Conservation (phyloP, 108 stramenopile genomes). For the Fragilaria crotonensis region DNA sequence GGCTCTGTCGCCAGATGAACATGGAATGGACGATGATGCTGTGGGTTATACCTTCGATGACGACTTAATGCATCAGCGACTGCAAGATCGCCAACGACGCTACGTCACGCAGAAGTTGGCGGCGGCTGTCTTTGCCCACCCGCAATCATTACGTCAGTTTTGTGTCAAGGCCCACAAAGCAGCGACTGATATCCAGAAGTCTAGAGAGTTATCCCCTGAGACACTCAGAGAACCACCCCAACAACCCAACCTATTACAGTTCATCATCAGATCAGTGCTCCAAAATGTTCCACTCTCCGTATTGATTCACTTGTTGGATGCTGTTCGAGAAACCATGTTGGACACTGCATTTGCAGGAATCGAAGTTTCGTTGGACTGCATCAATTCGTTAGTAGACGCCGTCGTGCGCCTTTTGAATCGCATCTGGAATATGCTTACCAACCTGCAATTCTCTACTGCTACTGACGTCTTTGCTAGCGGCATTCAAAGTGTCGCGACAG, state of each 20-base stretch:
- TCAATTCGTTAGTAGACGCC: constrained; percentile 20
- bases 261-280: constrained; percentile 32
- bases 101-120: constrained; percentile 59
- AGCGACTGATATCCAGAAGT: constrained; percentile 37
- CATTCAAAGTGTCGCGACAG: constrained; percentile 81
- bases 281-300: constrained; percentile 60
- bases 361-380: constrained; percentile 24
- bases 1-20: constrained; percentile 32
- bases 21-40: constrained; percentile 2
- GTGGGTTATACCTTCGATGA: neutral
- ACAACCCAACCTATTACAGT: constrained; percentile 23
- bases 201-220: constrained; percentile 18
- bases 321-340: constrained; percentile 34
- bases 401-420: constrained; percentile 14
- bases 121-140: constrained; percentile 69
- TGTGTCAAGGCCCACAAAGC: constrained; percentile 66
- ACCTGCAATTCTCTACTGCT: constrained; percentile 53
- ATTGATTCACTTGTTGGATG: constrained; percentile 45
- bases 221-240: constrained; percentile 16
- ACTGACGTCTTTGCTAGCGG: constrained; percentile 68
- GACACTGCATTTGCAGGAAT: constrained; percentile 44
- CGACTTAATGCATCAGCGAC: neutral
- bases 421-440: constrained; percentile 33
- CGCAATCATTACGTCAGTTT: constrained; percentile 56
- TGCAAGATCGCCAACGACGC: constrained; percentile 25